Base-by-base conservation (phyloP, 768 basidiomycete genomes). In the Suillus americanus region DNA sequence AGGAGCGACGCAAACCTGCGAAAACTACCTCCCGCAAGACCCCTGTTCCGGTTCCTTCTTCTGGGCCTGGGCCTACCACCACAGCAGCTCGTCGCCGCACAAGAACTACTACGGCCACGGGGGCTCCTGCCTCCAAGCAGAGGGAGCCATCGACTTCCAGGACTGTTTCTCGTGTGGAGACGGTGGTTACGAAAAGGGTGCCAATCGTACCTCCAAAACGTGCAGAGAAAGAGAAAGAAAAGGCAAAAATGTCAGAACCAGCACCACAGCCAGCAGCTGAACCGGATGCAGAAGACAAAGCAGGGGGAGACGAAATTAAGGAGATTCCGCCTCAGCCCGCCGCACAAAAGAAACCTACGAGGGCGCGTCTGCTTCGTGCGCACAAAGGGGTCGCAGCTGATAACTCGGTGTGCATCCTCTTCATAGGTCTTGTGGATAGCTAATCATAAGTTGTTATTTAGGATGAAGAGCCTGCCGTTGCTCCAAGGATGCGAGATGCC, bases 11-110 rank as follows among this genome's bases (percentile, higher is more conserved):
- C 56, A 38, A 48, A 50, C 46, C 53, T 37, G 43, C 25, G 28
- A 56, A 6, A 35, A 23, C 53, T 13, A 23, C 41, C 25, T 28
- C 63, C 33, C 61, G 35, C 3, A 51, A 63, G 28, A 13, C 51
- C 50, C 62, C 43, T 30, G 60, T 46, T 20, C 41, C 46, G 23
- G 41, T 50, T 40, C 25, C 40, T 41, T 25, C 57, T 41, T 41
- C 57, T 41, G 57, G 38, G 3, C 57, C 57, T 41, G 40, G 38
- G 18, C 57, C 57, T 30, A 46, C 59, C 0, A 45, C 66, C 18
- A 69, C 65, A 23, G 62, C 70, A 10, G 64, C 69, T 7, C 62
- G 69, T 3, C 73, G 75, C 30, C 69, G 74, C 23, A 69, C 74
- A 10, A 74, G 75, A 62, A 64, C 61, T 30, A 60, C 55, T 33